Evolutionary conservation across 23 red algal species (phyloP), one percentile per base, ranked within the genome.

Genomic region (Agarophyton chilense): DNA sequence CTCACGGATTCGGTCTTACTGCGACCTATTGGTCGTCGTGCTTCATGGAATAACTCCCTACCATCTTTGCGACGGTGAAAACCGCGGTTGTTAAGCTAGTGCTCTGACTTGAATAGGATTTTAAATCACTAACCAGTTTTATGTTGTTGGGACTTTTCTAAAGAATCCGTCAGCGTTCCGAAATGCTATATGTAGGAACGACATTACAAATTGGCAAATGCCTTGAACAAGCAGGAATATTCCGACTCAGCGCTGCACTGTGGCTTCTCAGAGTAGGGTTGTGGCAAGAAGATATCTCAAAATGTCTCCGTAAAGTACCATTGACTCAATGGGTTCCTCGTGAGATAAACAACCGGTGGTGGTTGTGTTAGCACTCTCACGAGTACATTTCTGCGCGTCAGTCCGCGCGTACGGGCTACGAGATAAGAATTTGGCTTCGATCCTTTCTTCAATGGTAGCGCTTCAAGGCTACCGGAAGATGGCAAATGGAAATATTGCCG

Each of bases 21-120:
- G 34, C 71, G 95, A 43, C 89, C 95, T 8, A 83, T 92, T 70
- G 88, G 88, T 52, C 77, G 95, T 11, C 76, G 95, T 9, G 95
- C 87, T 40, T 61, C 79, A 26, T 97, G 95, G 95, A 78, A 67
- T 32, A 87, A 60, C 57, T 73, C 92, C 10, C n/a, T 88, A 4
- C 36, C 51, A 16, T 51, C 61, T 31, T 73, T 63, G 2, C 61
- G 44, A 11, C 42, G 64, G n/a, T 86, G 68, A 74, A 49, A 31
- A 13, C 10, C 24, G 28, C n/a, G 22, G 4, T 12, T 49, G 43
- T 49, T 25, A 29, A 74, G 68, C 43, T 74, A 74, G 68, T 74
- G 38, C 68, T 46, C 41, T 74, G 68, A 74, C 68, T 74, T 74
- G 43, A 46, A 46, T 45, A 42, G 68, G 33, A 49, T 29, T 65